phyloP scores from a whole-genome alignment of 768 basidiomycete species.

The Termitomyces heimii region DNA sequence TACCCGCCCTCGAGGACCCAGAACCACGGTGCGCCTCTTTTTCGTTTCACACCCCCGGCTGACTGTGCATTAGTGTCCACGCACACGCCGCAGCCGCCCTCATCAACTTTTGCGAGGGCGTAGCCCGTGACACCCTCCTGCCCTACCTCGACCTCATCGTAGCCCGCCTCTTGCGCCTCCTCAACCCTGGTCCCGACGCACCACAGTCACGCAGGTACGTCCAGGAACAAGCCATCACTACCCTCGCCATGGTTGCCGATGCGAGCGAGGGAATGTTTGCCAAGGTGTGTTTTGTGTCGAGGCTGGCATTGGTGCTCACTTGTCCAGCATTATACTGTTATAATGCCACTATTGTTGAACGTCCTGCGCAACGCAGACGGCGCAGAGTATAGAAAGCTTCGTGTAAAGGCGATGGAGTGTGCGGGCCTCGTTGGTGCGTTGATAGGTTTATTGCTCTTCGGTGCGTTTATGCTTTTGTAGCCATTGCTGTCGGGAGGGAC shows the following conservation, averaged over 20 bases:
- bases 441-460: too few relatives aligned
- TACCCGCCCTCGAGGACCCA: constrained; percentile 68
- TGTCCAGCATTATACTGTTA: constrained; percentile 74
- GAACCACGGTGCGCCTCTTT: constrained; percentile 51
- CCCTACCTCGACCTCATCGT: constrained; percentile 82
- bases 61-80: constrained; percentile 52
- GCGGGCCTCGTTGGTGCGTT: constrained; percentile 75
- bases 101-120: constrained; percentile 90
- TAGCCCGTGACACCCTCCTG: constrained; percentile 62
- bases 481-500: constrained; percentile 82
- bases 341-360: constrained; percentile 77
- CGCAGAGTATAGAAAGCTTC: constrained; percentile 58
- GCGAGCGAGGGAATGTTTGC: constrained; percentile 75
- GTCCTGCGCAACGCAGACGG: constrained; percentile 71
- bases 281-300: constrained; percentile 40
- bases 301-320: neutral
- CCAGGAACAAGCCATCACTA: constrained; percentile 85
- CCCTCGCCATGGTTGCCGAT: constrained; percentile 85
- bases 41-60: neutral
- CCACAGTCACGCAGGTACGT: constrained; percentile 50
- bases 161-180: constrained; percentile 46
- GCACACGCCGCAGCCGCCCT: constrained; percentile 83
- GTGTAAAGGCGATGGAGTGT: constrained; percentile 88
- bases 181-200: constrained; percentile 41
- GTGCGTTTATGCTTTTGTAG: constrained; percentile 26